Base-by-base conservation (phyloP, 257 asterid species). In the Solanum clarkiae region DNA sequence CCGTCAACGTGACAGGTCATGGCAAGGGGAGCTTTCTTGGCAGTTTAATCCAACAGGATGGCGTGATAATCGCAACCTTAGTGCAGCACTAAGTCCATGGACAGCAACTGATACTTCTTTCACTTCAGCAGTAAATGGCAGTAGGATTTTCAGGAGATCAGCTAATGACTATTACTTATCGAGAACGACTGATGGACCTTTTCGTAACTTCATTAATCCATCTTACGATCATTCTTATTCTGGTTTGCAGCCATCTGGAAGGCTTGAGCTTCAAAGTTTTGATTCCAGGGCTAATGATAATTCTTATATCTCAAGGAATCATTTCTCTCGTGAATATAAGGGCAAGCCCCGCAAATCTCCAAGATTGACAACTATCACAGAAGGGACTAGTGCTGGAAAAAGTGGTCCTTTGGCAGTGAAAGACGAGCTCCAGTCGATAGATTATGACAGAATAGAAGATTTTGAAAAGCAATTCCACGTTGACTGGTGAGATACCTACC, bases 1-100 rank as follows among this genome's bases (percentile, higher is more conserved):
- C 26, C 16, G 26, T 8, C 79, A 36, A 24, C 13, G 36, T 29
- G 95, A 93, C 90, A 68, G 86, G 87, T 91, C 94, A 8, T 95
- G 98, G 98, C 92, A 90, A 56, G 90, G 90, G 3, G 94, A 88
- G 89, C 92, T 95, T 0, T 95, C 97, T 3, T 95, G 98, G 98
- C 95, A 93, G 83, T 83, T 93, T 42, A 91, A 91, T 86, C 93
- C 95, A 4, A 84, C 91, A 1, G 94, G 93, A 0, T 91, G 94
- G 95, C 90, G 80, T 2, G 97, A 95, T 7, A 90, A 88, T 13
- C 91, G 84, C 2, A 86, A 86, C 42, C 91, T 94, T 10, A 94
- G 98, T 36, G 93, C 91, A 2, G 98, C 92, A 3, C 77, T 93
- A 12, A 93, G 94, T 29, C 98, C 97, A 0, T 92, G 95, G 93